Conservation (phyloP, 257 asterid species). For the Cruciata laevipes region DNA sequence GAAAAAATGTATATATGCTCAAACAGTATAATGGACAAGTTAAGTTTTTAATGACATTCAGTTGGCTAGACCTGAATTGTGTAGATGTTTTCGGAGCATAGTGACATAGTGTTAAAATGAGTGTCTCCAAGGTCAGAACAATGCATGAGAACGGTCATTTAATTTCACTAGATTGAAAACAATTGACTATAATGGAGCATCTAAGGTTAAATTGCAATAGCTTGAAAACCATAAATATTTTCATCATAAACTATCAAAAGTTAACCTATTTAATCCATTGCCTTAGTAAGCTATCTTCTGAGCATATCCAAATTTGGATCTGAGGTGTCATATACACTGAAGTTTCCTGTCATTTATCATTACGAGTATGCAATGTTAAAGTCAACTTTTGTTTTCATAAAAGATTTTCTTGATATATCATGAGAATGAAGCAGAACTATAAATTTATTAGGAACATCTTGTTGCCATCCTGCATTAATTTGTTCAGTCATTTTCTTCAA, state of each 20-base stretch:
- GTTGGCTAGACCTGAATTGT: neutral
- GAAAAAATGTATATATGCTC: neutral
- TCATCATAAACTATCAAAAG: neutral
- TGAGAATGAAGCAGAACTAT: neutral
- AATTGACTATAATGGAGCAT: neutral
- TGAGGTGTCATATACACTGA: neutral
- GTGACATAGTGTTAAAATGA: neutral
- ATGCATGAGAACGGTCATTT: neutral
- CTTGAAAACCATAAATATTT: neutral
- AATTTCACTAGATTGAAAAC: neutral
- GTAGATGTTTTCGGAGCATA: neutral
- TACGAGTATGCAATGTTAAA: neutral
- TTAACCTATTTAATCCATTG: neutral
- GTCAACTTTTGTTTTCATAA: neutral
- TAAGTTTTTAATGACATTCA: neutral
- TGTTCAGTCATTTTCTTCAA: neutral
- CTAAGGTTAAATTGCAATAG: neutral
- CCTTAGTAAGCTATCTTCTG: neutral
- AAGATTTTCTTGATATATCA: neutral
- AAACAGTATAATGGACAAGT: neutral
- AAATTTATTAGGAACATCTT: neutral
- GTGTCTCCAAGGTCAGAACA: neutral
- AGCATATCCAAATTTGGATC: neutral
- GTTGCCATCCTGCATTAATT: neutral
- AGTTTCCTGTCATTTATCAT: neutral